phyloP scores from a whole-genome alignment of 2,329 filamentous ascomycete species.

The Fusarium gaditjirri region DNA sequence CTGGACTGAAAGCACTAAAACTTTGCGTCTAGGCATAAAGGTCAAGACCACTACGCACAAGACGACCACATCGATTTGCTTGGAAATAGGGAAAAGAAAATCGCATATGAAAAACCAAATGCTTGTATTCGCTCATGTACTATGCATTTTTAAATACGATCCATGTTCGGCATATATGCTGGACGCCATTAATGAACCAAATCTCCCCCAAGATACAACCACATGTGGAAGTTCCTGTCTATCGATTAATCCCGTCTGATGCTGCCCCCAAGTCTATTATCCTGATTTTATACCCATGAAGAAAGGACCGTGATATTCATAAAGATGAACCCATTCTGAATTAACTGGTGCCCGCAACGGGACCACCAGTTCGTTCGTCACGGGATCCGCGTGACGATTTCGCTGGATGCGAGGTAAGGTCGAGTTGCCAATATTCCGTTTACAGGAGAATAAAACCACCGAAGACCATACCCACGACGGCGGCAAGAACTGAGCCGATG shows the following conservation, averaged over 20 bases:
- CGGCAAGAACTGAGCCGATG: slow-evolving; percentile 39
- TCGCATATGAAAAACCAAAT: slow-evolving; percentile 6
- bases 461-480: slow-evolving; percentile 44
- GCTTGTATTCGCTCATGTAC: slow-evolving; percentile 34
- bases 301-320: slow-evolving; percentile 44
- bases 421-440: background rate
- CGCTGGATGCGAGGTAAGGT: background rate
- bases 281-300: slow-evolving; percentile 32
- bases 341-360: background rate
- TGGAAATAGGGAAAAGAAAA: background rate
- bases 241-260: slow-evolving; percentile 27
- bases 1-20: background rate
- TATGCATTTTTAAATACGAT: slow-evolving; percentile 37
- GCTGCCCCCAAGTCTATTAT: slow-evolving; percentile 40
- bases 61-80: background rate
- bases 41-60: background rate
- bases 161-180: slow-evolving; percentile 33
- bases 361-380: slow-evolving; percentile 3
- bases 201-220: slow-evolving; percentile 27
- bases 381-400: background rate
- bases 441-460: slow-evolving; percentile 47
- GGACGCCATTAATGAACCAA: slow-evolving; percentile 33
- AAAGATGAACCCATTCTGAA: slow-evolving; percentile 26
- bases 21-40: background rate
- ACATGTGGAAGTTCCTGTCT: slow-evolving; percentile 32